Evolutionary conservation across 2,329 filamentous ascomycete species (phyloP).

Genomic region (Colletotrichum tabaci): DNA sequence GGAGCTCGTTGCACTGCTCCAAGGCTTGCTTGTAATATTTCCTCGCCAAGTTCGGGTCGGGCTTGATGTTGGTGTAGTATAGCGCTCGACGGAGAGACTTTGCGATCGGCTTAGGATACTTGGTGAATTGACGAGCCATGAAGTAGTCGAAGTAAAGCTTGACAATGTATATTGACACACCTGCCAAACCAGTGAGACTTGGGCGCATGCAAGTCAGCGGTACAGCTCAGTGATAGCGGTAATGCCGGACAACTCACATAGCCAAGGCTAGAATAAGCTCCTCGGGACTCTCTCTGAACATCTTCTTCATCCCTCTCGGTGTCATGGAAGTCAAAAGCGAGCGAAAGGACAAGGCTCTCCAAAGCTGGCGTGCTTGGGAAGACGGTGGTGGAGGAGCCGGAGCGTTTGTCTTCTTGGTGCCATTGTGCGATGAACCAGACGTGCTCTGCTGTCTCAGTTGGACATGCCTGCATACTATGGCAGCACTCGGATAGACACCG

Average conservation of each 20-base stretch:
- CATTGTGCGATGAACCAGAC: neutral
- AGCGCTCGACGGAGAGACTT: constrained; percentile 86
- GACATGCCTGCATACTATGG: neutral
- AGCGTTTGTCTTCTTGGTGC: constrained; percentile 42
- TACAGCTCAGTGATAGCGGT: neutral
- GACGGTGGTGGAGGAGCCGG: constrained; percentile 48
- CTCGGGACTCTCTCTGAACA: constrained; percentile 60
- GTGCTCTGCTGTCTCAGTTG: constrained; percentile 33
- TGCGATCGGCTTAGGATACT: constrained; percentile 78
- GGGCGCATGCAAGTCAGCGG: constrained; percentile 44
- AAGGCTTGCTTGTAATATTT: constrained; percentile 89
- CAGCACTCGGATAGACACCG: neutral
- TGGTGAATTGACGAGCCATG: constrained; percentile 68
- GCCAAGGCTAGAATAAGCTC: constrained; percentile 60
- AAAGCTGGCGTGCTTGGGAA: constrained; percentile 48
- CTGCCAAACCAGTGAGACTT: constrained; percentile 54
- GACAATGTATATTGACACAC: constrained; percentile 55
- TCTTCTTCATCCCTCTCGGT: constrained; percentile 53
- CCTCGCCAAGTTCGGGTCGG: constrained; percentile 82
- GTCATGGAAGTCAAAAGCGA: constrained; percentile 55
- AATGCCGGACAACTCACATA: constrained; percentile 51
- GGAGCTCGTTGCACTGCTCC: constrained; percentile 77
- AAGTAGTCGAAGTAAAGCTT: constrained; percentile 69
- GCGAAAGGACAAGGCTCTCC: constrained; percentile 53
- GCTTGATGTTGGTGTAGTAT: constrained; percentile 85